Conservation (phyloP, 352 stramenopile genomes). For the Phytophthora pisi region DNA sequence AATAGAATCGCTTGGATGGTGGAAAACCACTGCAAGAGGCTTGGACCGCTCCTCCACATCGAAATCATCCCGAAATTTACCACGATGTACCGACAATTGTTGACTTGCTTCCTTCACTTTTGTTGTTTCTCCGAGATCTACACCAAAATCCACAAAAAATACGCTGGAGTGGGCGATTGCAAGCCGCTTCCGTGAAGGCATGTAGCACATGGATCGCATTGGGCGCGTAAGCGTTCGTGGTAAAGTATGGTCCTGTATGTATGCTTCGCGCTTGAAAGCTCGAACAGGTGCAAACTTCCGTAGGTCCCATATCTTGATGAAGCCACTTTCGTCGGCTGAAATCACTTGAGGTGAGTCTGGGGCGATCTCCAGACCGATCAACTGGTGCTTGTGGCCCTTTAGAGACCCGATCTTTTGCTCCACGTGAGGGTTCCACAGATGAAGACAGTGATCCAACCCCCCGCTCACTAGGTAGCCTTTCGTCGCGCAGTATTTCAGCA, state of each 20-base stretch:
- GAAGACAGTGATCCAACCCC: conserved; percentile 56
- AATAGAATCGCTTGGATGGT: conserved; percentile 33
- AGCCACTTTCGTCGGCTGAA: conserved; percentile 54
- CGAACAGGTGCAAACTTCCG: conserved; percentile 50
- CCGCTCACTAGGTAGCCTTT: conserved; percentile 64
- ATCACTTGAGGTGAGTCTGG: conserved; percentile 54
- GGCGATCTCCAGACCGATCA: conserved; percentile 60
- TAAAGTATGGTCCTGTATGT: conserved; percentile 31
- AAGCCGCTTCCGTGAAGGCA: conserved; percentile 42
- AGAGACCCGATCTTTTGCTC: conserved; percentile 61
- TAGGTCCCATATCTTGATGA: conserved; percentile 55
- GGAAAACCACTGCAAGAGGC: conserved; percentile 41
- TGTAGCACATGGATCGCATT: conserved; percentile 54
- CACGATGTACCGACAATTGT: background rate
- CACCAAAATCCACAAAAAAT: conserved; percentile 55
- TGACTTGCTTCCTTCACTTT: background rate
- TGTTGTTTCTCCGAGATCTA: background rate
- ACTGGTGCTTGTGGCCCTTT: conserved; percentile 44
- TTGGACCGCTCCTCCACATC: conserved; percentile 39
- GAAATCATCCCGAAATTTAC: background rate
- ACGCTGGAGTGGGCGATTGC: conserved; percentile 58
- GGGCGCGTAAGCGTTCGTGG: conserved; percentile 20
- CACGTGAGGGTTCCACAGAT: conserved; percentile 71
- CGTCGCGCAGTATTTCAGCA: conserved; percentile 49
- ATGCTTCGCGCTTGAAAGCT: conserved; percentile 36